Conservation (phyloP, 768 basidiomycete species). For the Kwoniella sp. region DNA sequence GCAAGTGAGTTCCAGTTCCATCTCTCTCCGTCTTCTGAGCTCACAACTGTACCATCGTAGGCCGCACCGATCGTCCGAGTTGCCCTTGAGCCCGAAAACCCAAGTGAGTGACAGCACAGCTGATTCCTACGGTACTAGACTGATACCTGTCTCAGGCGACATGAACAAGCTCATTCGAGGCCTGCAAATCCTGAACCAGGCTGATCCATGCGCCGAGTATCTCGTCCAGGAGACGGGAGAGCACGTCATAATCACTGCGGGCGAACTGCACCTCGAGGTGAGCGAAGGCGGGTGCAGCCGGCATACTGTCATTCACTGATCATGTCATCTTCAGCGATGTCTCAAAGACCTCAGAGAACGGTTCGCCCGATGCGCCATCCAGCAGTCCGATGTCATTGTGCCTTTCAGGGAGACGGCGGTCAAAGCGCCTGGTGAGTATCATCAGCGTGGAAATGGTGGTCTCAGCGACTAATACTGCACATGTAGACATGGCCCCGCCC, state of each 20-base stretch:
- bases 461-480: not conserved
- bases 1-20: constrained; percentile 46
- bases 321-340: constrained; percentile 65
- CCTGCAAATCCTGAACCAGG: constrained; percentile 80
- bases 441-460: not conserved
- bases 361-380: constrained; percentile 88
- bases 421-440: constrained; percentile 62
- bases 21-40: not conserved
- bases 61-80: constrained; percentile 88
- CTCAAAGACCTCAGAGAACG: constrained; percentile 92
- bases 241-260: constrained; percentile 91
- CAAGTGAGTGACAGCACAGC: constrained; percentile 50
- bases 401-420: constrained; percentile 95
- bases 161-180: constrained; percentile 85
- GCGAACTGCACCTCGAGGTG: constrained; percentile 93
- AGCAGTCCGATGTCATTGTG: constrained; percentile 90
- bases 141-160: constrained; percentile 54
- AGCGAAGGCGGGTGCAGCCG: constrained; percentile 14
- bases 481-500: constrained; percentile 76
- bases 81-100: constrained; percentile 75
- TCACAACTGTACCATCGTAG: constrained; percentile 50
- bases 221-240: constrained; percentile 97
- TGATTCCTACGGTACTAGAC: not conserved
- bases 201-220: constrained; percentile 94
- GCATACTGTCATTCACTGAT: not conserved